Base-by-base conservation (phyloP, 73 alveolate genomes). In the Symbiodinium pilosum region DNA sequence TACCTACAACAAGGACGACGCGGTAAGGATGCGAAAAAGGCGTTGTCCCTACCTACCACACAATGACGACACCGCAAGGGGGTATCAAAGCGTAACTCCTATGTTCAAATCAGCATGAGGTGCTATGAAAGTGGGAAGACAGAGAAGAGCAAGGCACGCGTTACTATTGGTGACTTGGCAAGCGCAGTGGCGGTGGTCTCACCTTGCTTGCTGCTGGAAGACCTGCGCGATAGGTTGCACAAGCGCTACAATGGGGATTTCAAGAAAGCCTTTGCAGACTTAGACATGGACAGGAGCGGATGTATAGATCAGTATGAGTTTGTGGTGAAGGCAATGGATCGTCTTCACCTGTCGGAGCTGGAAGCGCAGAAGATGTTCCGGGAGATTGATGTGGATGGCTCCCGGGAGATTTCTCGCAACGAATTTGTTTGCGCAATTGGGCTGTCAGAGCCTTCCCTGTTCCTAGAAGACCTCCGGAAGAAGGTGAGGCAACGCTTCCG, bases 331-430 rank as follows among this genome's bases (percentile, higher is more conserved):
- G 56, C 73, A 34, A 71, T 91, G 88, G 88, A 91, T 18, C 97
- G 87, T 42, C 44, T 64, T 36, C 43, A 71, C 38, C 43, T 91
- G 26, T 69, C 88, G 16, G 97, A 64, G 51, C 73, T 39, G 12
- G 97, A 92, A 42, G 98, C 98, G 3, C 52, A 59, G 43, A 92
- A 92, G 92, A 75, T 75, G 92, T 92, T 92, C 56, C 98, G 91
- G 7, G 88, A 73, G 91, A 92, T 92, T 34, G 98, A 92, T n/a
- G 98, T 92, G 81, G 98, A 92, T 40, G 98, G 92, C 40, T 73
- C 88, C 14, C 42, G 43, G 7, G 91, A 75, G 83, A 69, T 92
- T n/a, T 43, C 92, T 32, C 98, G 98, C 42, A 73, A 69, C 24
- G 98, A 92, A 32, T 92, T 92, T 36, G 92, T 92, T 34, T 73